A percentile compares a stretch with the other conserved stretches of the same genome.
Conservation (phyloP, 192 early-diverging fungal genomes). For the Gorgonomyces haynaldii region DNA sequence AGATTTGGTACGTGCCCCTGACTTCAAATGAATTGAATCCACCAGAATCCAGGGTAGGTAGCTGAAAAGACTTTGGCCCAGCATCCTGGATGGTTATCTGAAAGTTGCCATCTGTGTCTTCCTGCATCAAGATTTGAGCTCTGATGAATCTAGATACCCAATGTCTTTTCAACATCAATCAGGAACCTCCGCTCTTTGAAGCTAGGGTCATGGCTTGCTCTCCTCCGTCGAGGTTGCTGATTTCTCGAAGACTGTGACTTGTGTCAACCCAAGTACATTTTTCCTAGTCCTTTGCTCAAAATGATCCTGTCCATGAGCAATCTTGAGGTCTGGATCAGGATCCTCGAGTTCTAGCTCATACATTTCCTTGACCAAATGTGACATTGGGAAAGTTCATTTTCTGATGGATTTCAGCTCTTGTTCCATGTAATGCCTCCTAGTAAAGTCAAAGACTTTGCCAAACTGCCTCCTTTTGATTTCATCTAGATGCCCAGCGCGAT, state of each 20-base stretch:
- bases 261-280: neutral
- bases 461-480: conserved; percentile 5
- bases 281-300: neutral
- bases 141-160: no score
- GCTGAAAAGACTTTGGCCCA: conserved; percentile 78
- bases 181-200: neutral
- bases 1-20: conserved; percentile 88
- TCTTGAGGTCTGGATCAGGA: neutral
- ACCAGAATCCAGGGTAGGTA: conserved; percentile 75
- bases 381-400: no score
- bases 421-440: conserved; percentile 6
- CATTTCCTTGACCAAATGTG: no score
- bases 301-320: neutral
- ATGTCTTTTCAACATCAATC: conserved; percentile 5
- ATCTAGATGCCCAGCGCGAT: conserved; percentile 3
- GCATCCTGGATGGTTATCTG: conserved; percentile 89
- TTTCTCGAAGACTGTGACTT: neutral
- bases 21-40: conserved; percentile 83
- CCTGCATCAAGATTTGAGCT: conserved; percentile 74
- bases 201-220: neutral
- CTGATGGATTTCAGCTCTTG: no score
- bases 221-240: neutral
- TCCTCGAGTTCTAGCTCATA: conserved; percentile 2
- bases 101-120: conserved; percentile 89
- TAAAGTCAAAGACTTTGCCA: neutral